Evolutionary conservation across 2,329 filamentous ascomycete genomes (phyloP).

Genomic region (Monosporascus sp.): DNA sequence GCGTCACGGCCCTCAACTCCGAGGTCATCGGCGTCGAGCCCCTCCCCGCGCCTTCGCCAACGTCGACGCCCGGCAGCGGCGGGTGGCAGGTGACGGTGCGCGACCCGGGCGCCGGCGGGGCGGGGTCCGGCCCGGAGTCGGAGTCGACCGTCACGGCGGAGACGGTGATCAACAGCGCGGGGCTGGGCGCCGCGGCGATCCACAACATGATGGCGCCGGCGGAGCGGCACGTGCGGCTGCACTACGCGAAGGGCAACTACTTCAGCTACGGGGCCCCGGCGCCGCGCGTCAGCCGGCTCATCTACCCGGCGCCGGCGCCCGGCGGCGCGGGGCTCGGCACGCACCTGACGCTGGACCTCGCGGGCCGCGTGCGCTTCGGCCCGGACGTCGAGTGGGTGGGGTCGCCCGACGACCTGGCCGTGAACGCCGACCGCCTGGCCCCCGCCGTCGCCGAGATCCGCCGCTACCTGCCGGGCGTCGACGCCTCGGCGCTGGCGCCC

Average conservation of each 20-base stretch:
- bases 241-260: slow-evolving; percentile 93
- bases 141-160: slow-evolving; percentile 63
- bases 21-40: slow-evolving; percentile 58
- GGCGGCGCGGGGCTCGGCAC: slow-evolving; percentile 84
- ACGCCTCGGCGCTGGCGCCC: slow-evolving; percentile 59
- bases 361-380: slow-evolving; percentile 80
- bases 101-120: slow-evolving; percentile 38
- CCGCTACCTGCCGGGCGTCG: slow-evolving; percentile 71
- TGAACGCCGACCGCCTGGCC: slow-evolving; percentile 57
- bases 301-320: slow-evolving; percentile 83
- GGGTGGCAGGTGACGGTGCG: slow-evolving; percentile 67
- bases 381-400: slow-evolving; percentile 94
- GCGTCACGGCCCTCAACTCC: slow-evolving; percentile 66
- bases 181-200: slow-evolving; percentile 69
- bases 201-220: slow-evolving; percentile 75
- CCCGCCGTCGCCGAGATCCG: slow-evolving; percentile 71
- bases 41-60: slow-evolving; percentile 22
- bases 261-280: slow-evolving; percentile 70
- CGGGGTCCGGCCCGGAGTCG: slow-evolving; percentile 14
- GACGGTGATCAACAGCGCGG: slow-evolving; percentile 79
- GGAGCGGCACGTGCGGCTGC: slow-evolving; percentile 53
- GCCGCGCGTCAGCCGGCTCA: slow-evolving; percentile 64
- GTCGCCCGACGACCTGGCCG: slow-evolving; percentile 62
- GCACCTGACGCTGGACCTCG: slow-evolving; percentile 86
- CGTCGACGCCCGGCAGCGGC: slow-evolving; percentile 35